Evolutionary conservation across 257 asterid genomes (phyloP), one percentile per base, ranked within the genome.

Genomic region (Lycium barbarum): DNA sequence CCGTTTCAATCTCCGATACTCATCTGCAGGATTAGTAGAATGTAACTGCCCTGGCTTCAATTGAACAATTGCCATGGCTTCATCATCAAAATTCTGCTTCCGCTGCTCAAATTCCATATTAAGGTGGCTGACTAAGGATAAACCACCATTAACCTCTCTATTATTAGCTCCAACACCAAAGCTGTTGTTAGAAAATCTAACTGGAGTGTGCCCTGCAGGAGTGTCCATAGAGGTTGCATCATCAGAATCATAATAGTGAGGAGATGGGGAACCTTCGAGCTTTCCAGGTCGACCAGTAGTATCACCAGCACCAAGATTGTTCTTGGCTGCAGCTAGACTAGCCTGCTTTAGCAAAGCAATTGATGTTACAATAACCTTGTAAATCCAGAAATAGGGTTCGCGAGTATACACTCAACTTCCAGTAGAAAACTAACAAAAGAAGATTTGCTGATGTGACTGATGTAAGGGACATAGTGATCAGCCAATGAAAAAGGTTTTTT

Each of bases 261-360:
- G 93, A 14, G 98, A 90, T 14, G 89, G 90, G 9, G 91, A 87
- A 82, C 91, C 92, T 15, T 93, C 90, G 9, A 65, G 63, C 85
- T 90, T 88, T 88, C 90, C 88, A 40, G 82, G 87, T 85, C 59
- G 95, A 86, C 80, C 76, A 8, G 84, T 65, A 45, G 85, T 36
- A 65, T 90, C 88, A 33, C 90, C 93, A 59, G 91, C 79, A 57
- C 79, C 90, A 38, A 91, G 90, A 88, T 87, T 92, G 86, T 84
- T 90, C 91, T 90, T 92, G 17, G 98, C 94, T 85, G 93, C 93
- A 85, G 92, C 93, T 84, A 96, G 88, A 86, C 90, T 96, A 89
- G 80, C 87, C 99, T 96, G 94, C 86, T 80, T 73, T 79, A 15
- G 36, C 76, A 90, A 38, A 87, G 62, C 17, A 82, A 78, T 79